Evolutionary conservation across 768 basidiomycete genomes (phyloP), one percentile per base, ranked within the genome.

Genomic region (Grammothele lineata): DNA sequence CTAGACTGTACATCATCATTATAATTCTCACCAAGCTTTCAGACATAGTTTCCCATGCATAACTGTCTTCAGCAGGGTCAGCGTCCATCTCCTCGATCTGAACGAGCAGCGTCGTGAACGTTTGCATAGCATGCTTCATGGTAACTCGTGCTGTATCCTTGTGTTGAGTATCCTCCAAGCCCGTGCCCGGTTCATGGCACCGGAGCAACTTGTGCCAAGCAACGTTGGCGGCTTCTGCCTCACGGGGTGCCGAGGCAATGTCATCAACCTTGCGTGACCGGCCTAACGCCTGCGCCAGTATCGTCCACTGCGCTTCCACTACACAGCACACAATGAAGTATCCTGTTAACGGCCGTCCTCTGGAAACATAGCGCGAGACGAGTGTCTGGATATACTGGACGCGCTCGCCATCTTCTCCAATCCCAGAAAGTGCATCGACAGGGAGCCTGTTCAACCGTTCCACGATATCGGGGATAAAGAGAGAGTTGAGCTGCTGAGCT

Each of bases 301-400:
- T 73, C 5, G 89, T 92, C 85, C 89, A 91, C 57, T 87, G 78
- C 34, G 82, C 83, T 63, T 92, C 89, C 56, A 89, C 78, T 37
- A 89, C 80, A 59, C 91, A 92, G 64, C 91, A 93, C n/a, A 92
- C 81, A 45, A 88, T 75, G 56, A 93, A 92, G 61, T 91, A 90
- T 9, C 91, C 89, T 44, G 83, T 90, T 14, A 93, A 70, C 11
- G 92, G 91, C 5, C 91, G 76, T 8, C 84, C 87, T 46, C 76
- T 77, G 8, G 78, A 71, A 15, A 87, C 77, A 65, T 89, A 97
- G 43, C 85, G 83, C 23, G 81, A 76, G 12, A 88, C 71, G 57
- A 91, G 81, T 2, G 82, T 80, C 55, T 83, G 80, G 18, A 83
- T 72, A 60, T 80, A 86, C 45, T 70, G 69, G 32, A 83, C 64